Base-by-base conservation (phyloP, 768 basidiomycete genomes). In the Floccularia luteovirens region DNA sequence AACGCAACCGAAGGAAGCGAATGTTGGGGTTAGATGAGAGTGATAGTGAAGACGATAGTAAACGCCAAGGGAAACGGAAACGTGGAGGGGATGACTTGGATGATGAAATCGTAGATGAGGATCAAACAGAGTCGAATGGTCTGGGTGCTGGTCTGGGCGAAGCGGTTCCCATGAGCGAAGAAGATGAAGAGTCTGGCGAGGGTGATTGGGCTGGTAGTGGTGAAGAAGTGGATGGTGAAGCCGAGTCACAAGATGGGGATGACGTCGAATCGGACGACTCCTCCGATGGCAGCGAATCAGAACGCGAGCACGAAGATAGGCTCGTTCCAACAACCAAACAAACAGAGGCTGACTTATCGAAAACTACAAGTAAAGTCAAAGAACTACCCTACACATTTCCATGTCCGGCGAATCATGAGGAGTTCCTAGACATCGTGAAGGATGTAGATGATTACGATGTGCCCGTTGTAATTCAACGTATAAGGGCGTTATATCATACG, bases 381-480 rank as follows among this genome's bases (percentile, higher is more conserved):
- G 89, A 90, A 42, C 70, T 98, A 2, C 96, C 96, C 0, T 99
- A 77, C 57, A 97, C 90, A 1, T 98, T 97, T 59, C 73, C 86
- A 31, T 94, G 91, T 52, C 96, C 96, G 0, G 59, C 72, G 12
- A 79, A 67, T 8, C 92, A 98, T 50, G 87, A 89, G 33, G 90
- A 94, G 43, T 86, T 98, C 48, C 70, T 94, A n/a, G 76, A 83
- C 17, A 82, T 94, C 12, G 56, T 97, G 2, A 75, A 83, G 14
- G 71, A 69, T 28, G 57, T 92, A 13, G 69, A 76, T 12, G 85
- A 90, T 31, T 63, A 75, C 20, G 83, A 94, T 44, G 57, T 94
- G 1, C 75, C 81, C 3, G 79, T 69, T 0, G 90, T 97, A 1
- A 69, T 97, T 24, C 84, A 97, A 53, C 84, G 96, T 31, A 92